Evolutionary conservation across 2,329 filamentous ascomycete genomes (phyloP).

Genomic region (Knufia petricola): DNA sequence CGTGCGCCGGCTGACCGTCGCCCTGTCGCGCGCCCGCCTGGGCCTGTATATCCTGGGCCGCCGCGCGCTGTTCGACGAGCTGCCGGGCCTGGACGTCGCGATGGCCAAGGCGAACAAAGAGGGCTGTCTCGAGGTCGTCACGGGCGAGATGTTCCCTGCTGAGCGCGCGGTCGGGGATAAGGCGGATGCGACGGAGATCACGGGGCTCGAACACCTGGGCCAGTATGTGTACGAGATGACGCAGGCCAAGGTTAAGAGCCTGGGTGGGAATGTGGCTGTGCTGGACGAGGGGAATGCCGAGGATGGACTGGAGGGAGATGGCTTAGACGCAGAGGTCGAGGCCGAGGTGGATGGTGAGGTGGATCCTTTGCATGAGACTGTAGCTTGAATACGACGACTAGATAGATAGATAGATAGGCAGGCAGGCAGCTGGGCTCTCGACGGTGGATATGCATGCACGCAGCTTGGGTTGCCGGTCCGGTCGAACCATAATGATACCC

Average conservation of each 20-base stretch:
- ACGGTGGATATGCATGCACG: too few species aligned
- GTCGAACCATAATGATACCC: too few species aligned
- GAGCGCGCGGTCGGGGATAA: constrained; percentile 43
- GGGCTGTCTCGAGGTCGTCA: constrained; percentile 55
- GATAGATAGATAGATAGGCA: too few species aligned
- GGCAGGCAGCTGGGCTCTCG: too few species aligned
- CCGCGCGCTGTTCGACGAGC: constrained; percentile 76
- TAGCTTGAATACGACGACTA: too few species aligned
- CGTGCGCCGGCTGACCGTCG: constrained; percentile 85
- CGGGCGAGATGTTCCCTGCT: constrained; percentile 77
- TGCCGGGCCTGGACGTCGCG: constrained; percentile 76
- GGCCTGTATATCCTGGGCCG: constrained; percentile 89
- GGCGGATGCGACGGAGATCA: constrained; percentile 60
- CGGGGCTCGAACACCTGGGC: constrained; percentile 83
- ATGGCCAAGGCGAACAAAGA: constrained; percentile 74
- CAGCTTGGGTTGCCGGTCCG: too few species aligned
- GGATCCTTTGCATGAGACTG: constrained; percentile 20
- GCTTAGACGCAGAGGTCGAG: constrained; percentile 29
- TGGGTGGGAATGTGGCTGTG: constrained; percentile 38
- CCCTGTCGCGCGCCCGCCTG: constrained; percentile 80
- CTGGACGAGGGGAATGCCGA: constrained; percentile 23
- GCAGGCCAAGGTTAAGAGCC: constrained; percentile 53
- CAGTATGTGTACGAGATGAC: constrained; percentile 98
- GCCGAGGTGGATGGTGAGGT: constrained; percentile 28
- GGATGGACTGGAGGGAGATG: constrained; percentile 28